A percentile compares a stretch with the other conserved stretches of the same genome.
These are phyloP conservation scores for Camellia granthamiana DNA, from an alignment of 148 eudicot genomes.

Conservation along the genomic window DNA sequence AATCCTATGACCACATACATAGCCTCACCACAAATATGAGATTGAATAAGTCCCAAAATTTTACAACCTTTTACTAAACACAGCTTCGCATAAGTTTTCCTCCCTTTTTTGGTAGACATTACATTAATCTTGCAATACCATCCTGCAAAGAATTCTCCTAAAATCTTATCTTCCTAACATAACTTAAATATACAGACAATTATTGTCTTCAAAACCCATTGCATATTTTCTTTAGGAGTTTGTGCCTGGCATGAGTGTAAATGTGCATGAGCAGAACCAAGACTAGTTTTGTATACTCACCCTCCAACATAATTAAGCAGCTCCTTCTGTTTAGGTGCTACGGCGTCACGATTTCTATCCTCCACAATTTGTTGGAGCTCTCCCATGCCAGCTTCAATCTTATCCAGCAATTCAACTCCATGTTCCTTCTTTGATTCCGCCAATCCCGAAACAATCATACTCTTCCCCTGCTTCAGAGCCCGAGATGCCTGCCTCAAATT, in stretches of 20 bases:
- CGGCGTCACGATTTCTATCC: constrained; percentile 70
- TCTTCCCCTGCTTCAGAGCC: constrained; percentile 72
- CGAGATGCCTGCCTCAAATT: constrained; percentile 86
- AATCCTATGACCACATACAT: not conserved
- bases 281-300: constrained; percentile 39
- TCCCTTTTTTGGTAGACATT: not conserved
- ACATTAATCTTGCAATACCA: not conserved
- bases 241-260: not conserved
- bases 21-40: not conserved
- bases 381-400: constrained; percentile 78
- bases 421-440: constrained; percentile 88
- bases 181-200: no score
- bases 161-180: not conserved
- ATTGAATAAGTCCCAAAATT: not conserved
- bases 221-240: not conserved
- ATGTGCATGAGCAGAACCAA: not conserved
- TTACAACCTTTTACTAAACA: not conserved
- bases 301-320: constrained; percentile 86
- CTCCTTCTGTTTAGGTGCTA: constrained; percentile 84
- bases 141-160: not conserved
- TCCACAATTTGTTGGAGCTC: constrained; percentile 85
- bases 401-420: constrained; percentile 73
- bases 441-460: constrained; percentile 67
- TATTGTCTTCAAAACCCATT: not conserved
- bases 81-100: no score